These are phyloP conservation scores for Rhizophagus prolifer DNA, from an alignment of 192 early-diverging fungal species.

Conservation along the genomic window DNA sequence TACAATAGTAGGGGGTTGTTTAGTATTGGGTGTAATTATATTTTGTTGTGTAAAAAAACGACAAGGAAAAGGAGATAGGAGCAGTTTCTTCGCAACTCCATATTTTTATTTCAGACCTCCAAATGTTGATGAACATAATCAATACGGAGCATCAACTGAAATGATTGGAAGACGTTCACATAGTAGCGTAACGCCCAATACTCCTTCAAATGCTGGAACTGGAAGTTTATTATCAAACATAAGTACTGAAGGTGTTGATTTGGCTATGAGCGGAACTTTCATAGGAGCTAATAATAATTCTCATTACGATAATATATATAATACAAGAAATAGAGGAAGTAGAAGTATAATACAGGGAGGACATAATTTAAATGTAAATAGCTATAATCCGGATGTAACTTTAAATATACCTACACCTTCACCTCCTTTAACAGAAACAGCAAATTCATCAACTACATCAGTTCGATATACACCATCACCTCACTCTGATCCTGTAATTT, in stretches of 20 bases:
- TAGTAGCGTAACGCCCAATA: background rate
- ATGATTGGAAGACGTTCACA: background rate
- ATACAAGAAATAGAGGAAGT: background rate
- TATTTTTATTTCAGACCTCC: slow-evolving; percentile 3
- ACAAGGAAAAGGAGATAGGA: background rate
- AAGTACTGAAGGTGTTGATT: background rate
- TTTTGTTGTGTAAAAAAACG: background rate
- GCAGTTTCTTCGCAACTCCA: background rate
- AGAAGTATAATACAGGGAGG: background rate
- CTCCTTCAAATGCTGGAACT: background rate
- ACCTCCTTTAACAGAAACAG: background rate
- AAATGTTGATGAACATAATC: background rate
- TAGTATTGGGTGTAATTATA: background rate
- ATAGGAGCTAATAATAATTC: background rate
- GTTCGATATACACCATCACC: background rate
- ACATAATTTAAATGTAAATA: background rate
- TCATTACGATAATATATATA: background rate
- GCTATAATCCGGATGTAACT: background rate
- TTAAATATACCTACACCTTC: background rate
- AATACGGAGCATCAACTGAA: background rate
- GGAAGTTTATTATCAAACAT: background rate
- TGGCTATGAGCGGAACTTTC: background rate
- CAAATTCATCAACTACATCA: background rate
- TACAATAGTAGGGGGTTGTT: background rate
- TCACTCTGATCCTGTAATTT: background rate